Evolutionary conservation across 176 grass and related monocot species (phyloP).

Genomic region (Cenchrus americanus): DNA sequence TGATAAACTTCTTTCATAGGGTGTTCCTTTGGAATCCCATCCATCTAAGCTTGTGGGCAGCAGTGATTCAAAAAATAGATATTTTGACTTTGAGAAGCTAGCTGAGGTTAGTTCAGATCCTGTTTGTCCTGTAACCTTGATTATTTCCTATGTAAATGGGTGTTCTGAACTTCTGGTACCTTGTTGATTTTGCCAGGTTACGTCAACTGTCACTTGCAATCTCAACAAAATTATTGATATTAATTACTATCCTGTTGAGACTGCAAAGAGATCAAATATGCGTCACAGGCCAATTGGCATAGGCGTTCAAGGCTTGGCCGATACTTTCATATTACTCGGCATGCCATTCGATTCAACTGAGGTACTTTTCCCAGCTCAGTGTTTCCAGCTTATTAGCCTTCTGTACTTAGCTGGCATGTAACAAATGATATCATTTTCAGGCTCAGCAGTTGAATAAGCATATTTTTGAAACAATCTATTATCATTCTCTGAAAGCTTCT

Average conservation of each 20-base stretch:
- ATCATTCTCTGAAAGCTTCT: constrained; percentile 83
- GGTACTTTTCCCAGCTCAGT: constrained; percentile 47
- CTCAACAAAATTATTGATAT: constrained; percentile 95
- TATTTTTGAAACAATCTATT: constrained; percentile 94
- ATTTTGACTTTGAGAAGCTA: constrained; percentile 95
- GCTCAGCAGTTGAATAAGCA: constrained; percentile 91
- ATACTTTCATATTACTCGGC: constrained; percentile 95
- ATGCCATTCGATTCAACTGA: constrained; percentile 96
- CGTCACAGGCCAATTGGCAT: constrained; percentile 92
- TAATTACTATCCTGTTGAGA: constrained; percentile 86
- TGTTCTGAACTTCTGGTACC: constrained; percentile 10
- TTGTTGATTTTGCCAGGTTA: constrained; percentile 58
- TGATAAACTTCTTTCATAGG: constrained; percentile 50
- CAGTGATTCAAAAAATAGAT: constrained; percentile 79
- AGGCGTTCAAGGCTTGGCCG: constrained; percentile 90
- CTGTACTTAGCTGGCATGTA: constrained; percentile 1
- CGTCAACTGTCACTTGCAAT: constrained; percentile 65
- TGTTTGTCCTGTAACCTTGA: not conserved
- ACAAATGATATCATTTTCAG: constrained; percentile 53
- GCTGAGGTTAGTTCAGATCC: constrained; percentile 69
- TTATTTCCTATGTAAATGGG: not conserved
- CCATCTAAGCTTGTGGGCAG: constrained; percentile 92
- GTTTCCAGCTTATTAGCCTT: not conserved
- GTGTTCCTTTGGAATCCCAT: constrained; percentile 85
- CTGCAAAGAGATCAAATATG: constrained; percentile 75